Conservation (phyloP, 257 asterid genomes). For the Echites panduratus region DNA sequence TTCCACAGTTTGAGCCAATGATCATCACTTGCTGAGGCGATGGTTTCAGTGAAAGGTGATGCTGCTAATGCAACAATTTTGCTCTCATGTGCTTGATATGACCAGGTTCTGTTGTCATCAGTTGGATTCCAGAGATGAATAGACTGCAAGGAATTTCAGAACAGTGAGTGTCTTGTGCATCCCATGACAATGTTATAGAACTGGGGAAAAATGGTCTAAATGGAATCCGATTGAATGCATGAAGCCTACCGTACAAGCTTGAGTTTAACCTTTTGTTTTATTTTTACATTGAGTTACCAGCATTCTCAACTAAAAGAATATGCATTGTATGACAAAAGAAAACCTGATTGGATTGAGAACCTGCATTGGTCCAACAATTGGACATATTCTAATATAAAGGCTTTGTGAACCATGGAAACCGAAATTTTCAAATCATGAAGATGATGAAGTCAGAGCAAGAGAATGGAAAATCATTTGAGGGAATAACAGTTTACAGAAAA, state of each 20-base stretch:
- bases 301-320: too few species aligned
- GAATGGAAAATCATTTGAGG: not conserved
- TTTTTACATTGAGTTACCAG: not conserved
- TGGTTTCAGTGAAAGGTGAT: conserved; percentile 24
- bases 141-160: conserved; percentile 23
- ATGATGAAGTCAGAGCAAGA: not conserved
- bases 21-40: conserved; percentile 45
- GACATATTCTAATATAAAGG: not conserved
- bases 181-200: not conserved
- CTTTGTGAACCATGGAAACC: not conserved
- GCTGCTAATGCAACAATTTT: conserved; percentile 26
- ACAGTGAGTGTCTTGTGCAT: not conserved
- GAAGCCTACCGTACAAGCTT: not conserved
- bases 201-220: too few species aligned
- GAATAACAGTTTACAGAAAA: not conserved
- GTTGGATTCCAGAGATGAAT: conserved; percentile 45
- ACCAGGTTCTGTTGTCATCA: conserved; percentile 25
- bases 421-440: not conserved
- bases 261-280: not conserved
- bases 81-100: conserved; percentile 25
- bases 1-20: conserved; percentile 40
- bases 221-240: not conserved
- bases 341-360: not conserved
- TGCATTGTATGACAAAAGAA: not conserved
- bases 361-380: not conserved